These are phyloP conservation scores for Pseudogymnoascus destructans DNA, from an alignment of 2,329 filamentous ascomycete species.

Conservation along the genomic window DNA sequence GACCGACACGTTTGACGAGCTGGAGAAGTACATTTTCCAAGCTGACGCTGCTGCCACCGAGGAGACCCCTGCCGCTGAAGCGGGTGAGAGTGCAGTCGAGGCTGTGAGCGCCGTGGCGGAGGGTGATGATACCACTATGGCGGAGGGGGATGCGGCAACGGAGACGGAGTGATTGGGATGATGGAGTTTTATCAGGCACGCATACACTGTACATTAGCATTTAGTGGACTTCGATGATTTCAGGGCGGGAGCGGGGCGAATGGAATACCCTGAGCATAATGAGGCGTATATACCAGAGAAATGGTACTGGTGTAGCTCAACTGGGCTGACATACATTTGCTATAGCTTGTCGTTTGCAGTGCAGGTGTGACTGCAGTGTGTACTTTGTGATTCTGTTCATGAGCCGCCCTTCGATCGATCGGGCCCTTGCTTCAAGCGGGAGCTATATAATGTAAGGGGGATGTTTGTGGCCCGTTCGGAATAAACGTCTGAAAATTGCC, in stretches of 20 bases:
- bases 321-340: too few species aligned
- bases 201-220: slow-evolving; percentile 7
- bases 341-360: background rate
- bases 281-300: background rate
- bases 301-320: too few species aligned
- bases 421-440: background rate
- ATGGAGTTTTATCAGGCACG: background rate
- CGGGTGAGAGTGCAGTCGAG: background rate
- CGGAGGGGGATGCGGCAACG: background rate
- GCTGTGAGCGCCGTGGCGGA: background rate
- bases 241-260: background rate
- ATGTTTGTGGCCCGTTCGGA: background rate
- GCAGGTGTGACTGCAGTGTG: background rate
- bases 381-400: background rate
- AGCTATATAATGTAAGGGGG: background rate
- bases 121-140: background rate
- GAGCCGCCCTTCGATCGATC: background rate
- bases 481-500: background rate
- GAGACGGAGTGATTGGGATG: background rate
- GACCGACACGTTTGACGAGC: slow-evolving; percentile 35
- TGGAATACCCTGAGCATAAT: slow-evolving; percentile 3
- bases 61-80: slow-evolving; percentile 13
- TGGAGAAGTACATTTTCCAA: slow-evolving; percentile 37
- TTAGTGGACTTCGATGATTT: slow-evolving; percentile 2
- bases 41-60: slow-evolving; percentile 15